These are phyloP conservation scores for Senna tora DNA, from an alignment of 306 rosid species.

Conservation along the genomic window DNA sequence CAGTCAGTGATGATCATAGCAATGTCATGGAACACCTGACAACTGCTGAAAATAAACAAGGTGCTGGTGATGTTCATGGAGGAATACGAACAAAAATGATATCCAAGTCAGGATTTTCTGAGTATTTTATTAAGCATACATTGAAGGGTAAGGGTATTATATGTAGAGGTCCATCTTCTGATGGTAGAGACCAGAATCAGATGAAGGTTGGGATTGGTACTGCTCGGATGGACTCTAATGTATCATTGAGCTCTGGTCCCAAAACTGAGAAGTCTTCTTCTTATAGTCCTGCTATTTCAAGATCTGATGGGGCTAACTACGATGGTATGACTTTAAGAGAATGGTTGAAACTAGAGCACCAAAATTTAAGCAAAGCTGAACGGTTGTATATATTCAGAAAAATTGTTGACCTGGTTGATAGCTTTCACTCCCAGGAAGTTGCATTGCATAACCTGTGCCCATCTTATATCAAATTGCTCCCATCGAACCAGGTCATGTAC, in stretches of 20 bases:
- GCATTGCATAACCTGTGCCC: slow-evolving; percentile 70
- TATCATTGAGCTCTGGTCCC: slow-evolving; percentile 40
- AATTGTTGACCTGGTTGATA: slow-evolving; percentile 76
- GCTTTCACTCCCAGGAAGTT: slow-evolving; percentile 65
- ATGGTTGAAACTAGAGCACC: slow-evolving; percentile 66
- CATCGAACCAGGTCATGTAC: slow-evolving; percentile 66
- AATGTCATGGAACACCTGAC: slow-evolving; percentile 55
- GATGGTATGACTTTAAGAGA: slow-evolving; percentile 75
- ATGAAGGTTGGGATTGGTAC: slow-evolving; percentile 45
- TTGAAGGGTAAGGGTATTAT: slow-evolving; percentile 83
- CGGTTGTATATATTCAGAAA: slow-evolving; percentile 68
- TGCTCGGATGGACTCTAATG: slow-evolving; percentile 46
- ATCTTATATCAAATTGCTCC: slow-evolving; percentile 64
- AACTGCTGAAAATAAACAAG: slow-evolving; percentile 54
- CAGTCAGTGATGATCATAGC: slow-evolving; percentile 50
- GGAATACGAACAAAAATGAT: slow-evolving; percentile 77
- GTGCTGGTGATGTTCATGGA: slow-evolving; percentile 45
- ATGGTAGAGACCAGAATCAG: slow-evolving; percentile 48
- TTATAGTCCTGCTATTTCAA: slow-evolving; percentile 34
- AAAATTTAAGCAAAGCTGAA: slow-evolving; percentile 59
- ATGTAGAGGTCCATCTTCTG: slow-evolving; percentile 53
- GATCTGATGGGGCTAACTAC: slow-evolving; percentile 46
- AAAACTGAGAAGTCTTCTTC: slow-evolving; percentile 49
- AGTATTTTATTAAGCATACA: slow-evolving; percentile 73
- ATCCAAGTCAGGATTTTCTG: slow-evolving; percentile 88